A percentile compares a stretch with the other conserved stretches of the same genome.
Evolutionary conservation across 2,329 filamentous ascomycete species (phyloP).

Genomic region (Sclerotinia glacialis): DNA sequence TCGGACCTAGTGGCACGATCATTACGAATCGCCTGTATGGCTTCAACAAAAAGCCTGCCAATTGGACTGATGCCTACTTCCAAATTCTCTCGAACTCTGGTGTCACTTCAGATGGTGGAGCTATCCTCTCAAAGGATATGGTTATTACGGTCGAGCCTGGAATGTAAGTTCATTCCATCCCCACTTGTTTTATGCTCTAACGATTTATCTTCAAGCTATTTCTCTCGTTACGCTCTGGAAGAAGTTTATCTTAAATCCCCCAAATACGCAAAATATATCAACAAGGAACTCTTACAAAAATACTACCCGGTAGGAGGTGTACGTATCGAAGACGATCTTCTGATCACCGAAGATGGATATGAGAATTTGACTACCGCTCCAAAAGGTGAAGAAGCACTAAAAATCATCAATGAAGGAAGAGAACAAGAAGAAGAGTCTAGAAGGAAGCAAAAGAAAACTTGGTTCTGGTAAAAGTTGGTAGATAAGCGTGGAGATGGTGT

Average conservation of each 20-base stretch:
- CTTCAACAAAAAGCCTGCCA: conserved; percentile 10
- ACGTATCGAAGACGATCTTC: conserved; percentile 86
- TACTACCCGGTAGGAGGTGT: conserved; percentile 84
- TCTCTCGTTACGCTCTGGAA: conserved; percentile 70
- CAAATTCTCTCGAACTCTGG: conserved; percentile 24
- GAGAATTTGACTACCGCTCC: conserved; percentile 82
- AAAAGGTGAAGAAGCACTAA: conserved; percentile 69
- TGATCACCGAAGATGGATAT: conserved; percentile 72
- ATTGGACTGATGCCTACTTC: conserved; percentile 26
- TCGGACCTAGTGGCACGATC: conserved; percentile 42
- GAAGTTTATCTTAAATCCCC: conserved; percentile 61
- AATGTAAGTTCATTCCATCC: conserved; percentile 46
- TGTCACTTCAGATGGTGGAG: conserved; percentile 19
- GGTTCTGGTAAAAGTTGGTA: conserved; percentile 29
- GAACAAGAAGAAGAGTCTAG: conserved; percentile 20
- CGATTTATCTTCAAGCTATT: conserved; percentile 54
- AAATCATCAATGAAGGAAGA: conserved; percentile 48
- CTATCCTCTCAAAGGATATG: conserved; percentile 57
- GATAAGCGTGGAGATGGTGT: not conserved
- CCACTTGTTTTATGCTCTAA: not conserved
- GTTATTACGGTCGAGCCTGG: conserved; percentile 80
- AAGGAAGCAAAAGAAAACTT: conserved; percentile 22
- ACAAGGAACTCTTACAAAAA: conserved; percentile 59
- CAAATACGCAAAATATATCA: conserved; percentile 61
- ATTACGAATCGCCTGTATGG: conserved; percentile 39